A percentile compares a stretch with the other conserved stretches of the same genome.
Evolutionary conservation across 2,329 filamentous ascomycete species (phyloP).

Genomic region (Pseudogymnoascus sp.): DNA sequence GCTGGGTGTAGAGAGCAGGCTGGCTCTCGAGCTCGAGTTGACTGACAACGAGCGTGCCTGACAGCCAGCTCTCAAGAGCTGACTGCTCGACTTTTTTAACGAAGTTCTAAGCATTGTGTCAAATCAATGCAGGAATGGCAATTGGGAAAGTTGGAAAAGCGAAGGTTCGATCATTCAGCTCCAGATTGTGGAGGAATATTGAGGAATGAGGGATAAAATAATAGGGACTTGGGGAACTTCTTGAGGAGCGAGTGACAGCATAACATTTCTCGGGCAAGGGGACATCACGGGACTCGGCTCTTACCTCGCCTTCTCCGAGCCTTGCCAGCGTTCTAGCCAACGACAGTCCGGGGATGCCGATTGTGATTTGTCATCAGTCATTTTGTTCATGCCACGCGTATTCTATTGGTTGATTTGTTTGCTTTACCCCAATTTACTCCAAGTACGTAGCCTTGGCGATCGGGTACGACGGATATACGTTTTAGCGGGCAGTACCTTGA

Average conservation of each 20-base stretch:
- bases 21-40: slow-evolving; percentile 29
- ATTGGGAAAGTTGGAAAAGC: slow-evolving; percentile 13
- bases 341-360: not conserved
- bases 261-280: slow-evolving; percentile 1
- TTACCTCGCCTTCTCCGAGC: not conserved
- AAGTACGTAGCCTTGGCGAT: slow-evolving; percentile 9
- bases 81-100: slow-evolving; percentile 56
- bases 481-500: not conserved
- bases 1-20: slow-evolving; percentile 34
- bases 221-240: slow-evolving; percentile 1
- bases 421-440: slow-evolving; percentile 6
- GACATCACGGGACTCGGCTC: slow-evolving; percentile 4
- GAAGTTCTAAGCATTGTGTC: slow-evolving; percentile 65
- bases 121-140: slow-evolving; percentile 30
- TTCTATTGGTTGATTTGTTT: not conserved
- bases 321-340: not conserved
- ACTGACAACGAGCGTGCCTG: slow-evolving; percentile 26
- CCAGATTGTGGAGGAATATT: slow-evolving; percentile 5
- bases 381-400: not conserved
- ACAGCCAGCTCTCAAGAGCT: slow-evolving; percentile 52
- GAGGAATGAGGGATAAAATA: slow-evolving; percentile 5
- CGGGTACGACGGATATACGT: slow-evolving; percentile 5
- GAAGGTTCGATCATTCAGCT: slow-evolving; percentile 8
- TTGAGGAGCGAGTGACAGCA: not conserved
- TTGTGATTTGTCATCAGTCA: not conserved